phyloP scores from a whole-genome alignment of 2,329 filamentous ascomycete species.

The Hypoxylon sp. region DNA sequence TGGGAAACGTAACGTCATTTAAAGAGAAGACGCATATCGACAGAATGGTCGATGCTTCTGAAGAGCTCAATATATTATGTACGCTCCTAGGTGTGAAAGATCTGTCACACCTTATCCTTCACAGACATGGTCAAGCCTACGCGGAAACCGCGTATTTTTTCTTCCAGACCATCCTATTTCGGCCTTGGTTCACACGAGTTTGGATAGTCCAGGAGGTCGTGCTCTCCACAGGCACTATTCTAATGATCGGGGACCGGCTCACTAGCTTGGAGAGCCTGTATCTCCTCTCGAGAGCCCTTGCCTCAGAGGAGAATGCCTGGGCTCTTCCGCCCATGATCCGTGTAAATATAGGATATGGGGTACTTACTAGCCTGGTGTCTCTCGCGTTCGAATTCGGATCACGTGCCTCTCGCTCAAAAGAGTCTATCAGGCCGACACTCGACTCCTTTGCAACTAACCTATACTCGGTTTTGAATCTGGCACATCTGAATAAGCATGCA shows the following conservation, averaged over 20 bases:
- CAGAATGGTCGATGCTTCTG: not conserved
- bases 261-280: not conserved
- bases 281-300: not conserved
- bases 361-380: not conserved
- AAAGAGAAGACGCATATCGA: not conserved
- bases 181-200: constrained; percentile 1
- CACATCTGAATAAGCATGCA: not conserved
- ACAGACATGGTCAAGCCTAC: not conserved
- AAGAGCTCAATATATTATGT: not conserved
- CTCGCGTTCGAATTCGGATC: not conserved
- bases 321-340: not conserved
- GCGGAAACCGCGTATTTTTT: not conserved
- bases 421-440: not conserved
- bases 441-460: constrained; percentile 1
- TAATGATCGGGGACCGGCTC: constrained; percentile 7
- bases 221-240: not conserved
- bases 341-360: too few relatives aligned
- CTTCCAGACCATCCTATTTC: not conserved
- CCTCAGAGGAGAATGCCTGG: not conserved
- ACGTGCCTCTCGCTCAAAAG: not conserved
- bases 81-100: not conserved
- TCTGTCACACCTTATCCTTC: not conserved
- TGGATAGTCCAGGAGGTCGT: constrained; percentile 8
- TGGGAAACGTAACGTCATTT: not conserved
- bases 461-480: not conserved